Evolutionary conservation across 73 alveolate species (phyloP).

Genomic region (Tetrahymena borealis): DNA sequence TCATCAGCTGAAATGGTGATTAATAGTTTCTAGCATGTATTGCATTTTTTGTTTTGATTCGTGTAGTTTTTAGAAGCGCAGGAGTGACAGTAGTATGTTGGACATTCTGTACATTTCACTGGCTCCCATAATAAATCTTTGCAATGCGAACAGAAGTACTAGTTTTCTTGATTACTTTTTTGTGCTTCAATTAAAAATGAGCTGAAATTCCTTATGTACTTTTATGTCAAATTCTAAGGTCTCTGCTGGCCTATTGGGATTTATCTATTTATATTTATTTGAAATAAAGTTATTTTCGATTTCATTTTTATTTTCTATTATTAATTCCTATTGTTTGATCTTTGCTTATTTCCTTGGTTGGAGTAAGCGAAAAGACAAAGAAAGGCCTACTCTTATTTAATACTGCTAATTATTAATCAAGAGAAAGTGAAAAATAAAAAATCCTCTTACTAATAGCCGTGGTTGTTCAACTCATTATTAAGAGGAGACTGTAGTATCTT

Average conservation of each 20-base stretch:
- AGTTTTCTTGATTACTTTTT: background rate
- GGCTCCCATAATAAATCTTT: background rate
- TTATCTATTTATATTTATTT: background rate
- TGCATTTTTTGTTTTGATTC: background rate
- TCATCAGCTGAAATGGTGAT: background rate
- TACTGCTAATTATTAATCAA: too few species aligned
- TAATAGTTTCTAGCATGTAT: background rate
- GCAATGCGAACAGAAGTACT: background rate
- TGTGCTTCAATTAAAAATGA: background rate
- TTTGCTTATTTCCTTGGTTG: background rate
- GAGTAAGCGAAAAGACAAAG: background rate
- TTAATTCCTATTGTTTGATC: background rate
- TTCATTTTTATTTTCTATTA: background rate
- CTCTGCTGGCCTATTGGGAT: background rate
- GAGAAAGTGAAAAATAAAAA: too few species aligned
- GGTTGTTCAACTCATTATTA: background rate
- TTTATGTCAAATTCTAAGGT: background rate
- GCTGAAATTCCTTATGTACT: background rate
- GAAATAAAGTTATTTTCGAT: too few species aligned
- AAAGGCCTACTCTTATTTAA: too few species aligned
- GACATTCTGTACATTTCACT: background rate
- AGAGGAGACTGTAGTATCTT: background rate
- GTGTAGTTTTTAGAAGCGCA: background rate
- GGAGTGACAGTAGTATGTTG: background rate
- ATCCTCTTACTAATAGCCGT: too few species aligned